Conservation (phyloP, 805 yeast species). For the Zygotorulaspora danielsina region DNA sequence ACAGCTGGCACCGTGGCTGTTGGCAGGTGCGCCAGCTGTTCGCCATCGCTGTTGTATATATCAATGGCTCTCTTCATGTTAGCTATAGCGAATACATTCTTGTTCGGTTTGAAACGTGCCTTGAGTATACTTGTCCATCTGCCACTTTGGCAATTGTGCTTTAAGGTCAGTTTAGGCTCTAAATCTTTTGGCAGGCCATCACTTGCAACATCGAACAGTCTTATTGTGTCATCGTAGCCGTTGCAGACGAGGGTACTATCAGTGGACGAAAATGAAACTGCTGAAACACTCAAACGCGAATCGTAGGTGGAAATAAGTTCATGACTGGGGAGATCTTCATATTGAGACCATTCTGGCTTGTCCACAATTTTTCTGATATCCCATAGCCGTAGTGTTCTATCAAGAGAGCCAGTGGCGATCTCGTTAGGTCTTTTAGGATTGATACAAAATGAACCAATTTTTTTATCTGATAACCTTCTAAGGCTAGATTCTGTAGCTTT, state of each 20-base stretch:
- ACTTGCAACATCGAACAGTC: constrained; percentile 56
- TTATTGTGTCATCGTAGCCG: constrained; percentile 85
- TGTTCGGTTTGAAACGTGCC: constrained; percentile 73
- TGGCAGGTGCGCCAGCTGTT: constrained; percentile 69
- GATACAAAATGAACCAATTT: constrained; percentile 82
- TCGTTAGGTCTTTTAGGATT: constrained; percentile 65
- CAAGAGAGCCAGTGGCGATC: constrained; percentile 85
- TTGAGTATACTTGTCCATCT: constrained; percentile 93
- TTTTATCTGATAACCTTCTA: constrained; percentile 76
- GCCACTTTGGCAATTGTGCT: constrained; percentile 95
- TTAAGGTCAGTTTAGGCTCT: constrained; percentile 58
- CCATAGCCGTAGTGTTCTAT: constrained; percentile 81
- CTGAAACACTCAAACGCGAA: constrained; percentile 76
- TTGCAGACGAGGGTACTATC: constrained; percentile 74
- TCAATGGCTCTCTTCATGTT: constrained; percentile 90
- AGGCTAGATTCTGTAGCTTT: constrained; percentile 35
- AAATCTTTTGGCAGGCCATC: constrained; percentile 36
- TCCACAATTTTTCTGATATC: constrained; percentile 59
- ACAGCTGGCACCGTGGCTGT: constrained; percentile 95
- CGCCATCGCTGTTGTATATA: constrained; percentile 71
- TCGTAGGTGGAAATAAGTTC: constrained; percentile 52
- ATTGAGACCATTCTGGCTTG: constrained; percentile 54
- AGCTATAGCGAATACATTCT: constrained; percentile 83
- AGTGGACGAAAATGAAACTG: constrained; percentile 71
- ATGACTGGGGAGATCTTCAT: constrained; percentile 40